Evolutionary conservation across 257 asterid genomes (phyloP).

Genomic region (Primulina huaijiensis): DNA sequence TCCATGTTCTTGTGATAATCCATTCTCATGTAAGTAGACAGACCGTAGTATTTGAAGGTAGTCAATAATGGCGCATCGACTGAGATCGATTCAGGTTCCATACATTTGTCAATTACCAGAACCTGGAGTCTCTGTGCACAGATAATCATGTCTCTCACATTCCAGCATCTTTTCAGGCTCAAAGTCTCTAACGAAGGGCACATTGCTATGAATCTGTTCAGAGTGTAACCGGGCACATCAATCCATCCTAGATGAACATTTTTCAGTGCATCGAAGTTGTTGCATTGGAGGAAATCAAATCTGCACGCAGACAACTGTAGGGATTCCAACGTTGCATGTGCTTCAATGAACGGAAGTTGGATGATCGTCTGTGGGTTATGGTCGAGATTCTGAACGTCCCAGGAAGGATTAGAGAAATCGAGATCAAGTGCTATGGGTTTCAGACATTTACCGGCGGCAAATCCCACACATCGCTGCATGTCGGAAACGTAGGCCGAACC

Average conservation of each 20-base stretch:
- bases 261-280: conserved; percentile 15
- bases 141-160: neutral
- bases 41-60: conserved; percentile 29
- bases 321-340: conserved; percentile 15
- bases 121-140: conserved; percentile 7
- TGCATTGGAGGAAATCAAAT: neutral
- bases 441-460: neutral
- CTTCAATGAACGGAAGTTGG: neutral
- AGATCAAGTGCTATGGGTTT: conserved; percentile 16
- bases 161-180: conserved; percentile 23
- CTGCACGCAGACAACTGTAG: conserved; percentile 24
- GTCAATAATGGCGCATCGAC: conserved; percentile 26
- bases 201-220: neutral
- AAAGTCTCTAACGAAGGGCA: conserved; percentile 25
- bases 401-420: conserved; percentile 28
- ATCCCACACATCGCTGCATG: conserved; percentile 8
- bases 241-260: conserved; percentile 32
- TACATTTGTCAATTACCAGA: conserved; percentile 29
- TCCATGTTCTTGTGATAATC: neutral
- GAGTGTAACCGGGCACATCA: neutral
- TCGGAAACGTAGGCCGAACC: neutral
- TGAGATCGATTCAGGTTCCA: neutral
- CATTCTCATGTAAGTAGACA: neutral
- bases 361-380: neutral
- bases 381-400: conserved; percentile 9